Conservation (phyloP, 768 basidiomycete species). For the Trametes maxima region DNA sequence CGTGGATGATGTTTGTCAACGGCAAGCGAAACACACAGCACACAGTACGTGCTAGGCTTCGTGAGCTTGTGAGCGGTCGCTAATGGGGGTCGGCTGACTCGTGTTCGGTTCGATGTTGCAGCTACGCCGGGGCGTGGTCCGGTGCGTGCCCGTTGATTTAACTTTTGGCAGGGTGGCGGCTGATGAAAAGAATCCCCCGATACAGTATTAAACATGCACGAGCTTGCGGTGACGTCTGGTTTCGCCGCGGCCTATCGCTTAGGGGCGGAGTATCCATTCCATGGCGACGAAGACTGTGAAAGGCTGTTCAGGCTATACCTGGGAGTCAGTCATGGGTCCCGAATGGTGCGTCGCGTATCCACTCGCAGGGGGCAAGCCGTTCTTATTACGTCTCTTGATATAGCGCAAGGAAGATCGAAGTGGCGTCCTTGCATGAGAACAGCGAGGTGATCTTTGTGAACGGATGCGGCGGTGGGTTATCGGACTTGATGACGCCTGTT, state of each 20-base stretch:
- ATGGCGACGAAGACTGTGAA: slow-evolving; percentile 35
- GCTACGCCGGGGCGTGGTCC: slow-evolving; percentile 37
- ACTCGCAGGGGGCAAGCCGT: neutral
- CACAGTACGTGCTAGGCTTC: slow-evolving; percentile 28
- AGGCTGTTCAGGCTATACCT: slow-evolving; percentile 35
- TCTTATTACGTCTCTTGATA: neutral
- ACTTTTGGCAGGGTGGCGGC: neutral
- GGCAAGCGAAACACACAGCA: slow-evolving; percentile 39
- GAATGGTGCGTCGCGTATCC: slow-evolving; percentile 28
- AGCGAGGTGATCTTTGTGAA: neutral
- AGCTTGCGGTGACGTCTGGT: slow-evolving; percentile 43
- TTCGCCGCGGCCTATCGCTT: slow-evolving; percentile 44
- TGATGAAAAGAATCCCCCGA: neutral
- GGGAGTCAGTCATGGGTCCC: slow-evolving; percentile 30
- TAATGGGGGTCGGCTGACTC: neutral
- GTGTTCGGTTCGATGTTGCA: neutral
- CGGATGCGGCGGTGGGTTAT: neutral
- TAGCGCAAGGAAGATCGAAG: slow-evolving; percentile 34
- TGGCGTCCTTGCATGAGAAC: slow-evolving; percentile 21
- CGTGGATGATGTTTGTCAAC: slow-evolving; percentile 44
- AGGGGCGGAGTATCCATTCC: slow-evolving; percentile 36
- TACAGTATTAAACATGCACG: slow-evolving; percentile 39
- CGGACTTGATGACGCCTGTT: neutral
- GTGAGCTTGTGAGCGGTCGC: neutral
- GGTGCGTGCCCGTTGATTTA: slow-evolving; percentile 21